Base-by-base conservation (phyloP, 371 early-diverging fungal genomes). In the Conidiobolus incongruus region DNA sequence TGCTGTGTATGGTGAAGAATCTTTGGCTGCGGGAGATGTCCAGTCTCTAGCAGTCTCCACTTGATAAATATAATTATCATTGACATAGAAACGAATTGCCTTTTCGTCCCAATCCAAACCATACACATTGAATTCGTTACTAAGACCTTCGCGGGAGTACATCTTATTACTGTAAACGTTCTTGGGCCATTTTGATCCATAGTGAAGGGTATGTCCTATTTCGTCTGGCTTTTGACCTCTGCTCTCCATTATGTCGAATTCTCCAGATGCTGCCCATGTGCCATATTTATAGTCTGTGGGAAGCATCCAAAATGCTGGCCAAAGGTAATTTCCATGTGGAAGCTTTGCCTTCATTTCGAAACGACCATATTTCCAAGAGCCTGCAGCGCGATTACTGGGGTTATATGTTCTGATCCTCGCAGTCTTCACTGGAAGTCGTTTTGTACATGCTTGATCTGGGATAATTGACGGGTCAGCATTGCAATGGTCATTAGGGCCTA, bases 271-370 rank as follows among this genome's bases (percentile, higher is more conserved):
- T 19, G 81, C 77, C 81, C 81, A 80, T 19, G 47, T 38, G 19
- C 77, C 81, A 48, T 80, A 80, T 2, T 58, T 56, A 31, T 64
- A 61, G 47, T 72, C 45, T 28, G 59, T 67, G n/a, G 77, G 81
- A 45, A 80, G 40, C 71, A 80, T 61, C 74, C 74, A 74, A 39
- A 75, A 68, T 2, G 66, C 48, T 11, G 68, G 72, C 73, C 74
- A 78, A 26, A 75, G 46, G 66, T 68, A 74, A 50, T 75, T 71
- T 21, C 77, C 77, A 22, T 31, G 50, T 1, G 80, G 77, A 42
- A 77, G 44, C 46, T 66, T 59, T 2, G 77, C 80, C 21, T 62
- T 54, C 16, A 80, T 68, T 48, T 72, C 75, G 8, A 77, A 69
- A 39, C 62, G 66, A 19, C 76, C 77, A 51, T 63, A 69, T 19